Base-by-base conservation (phyloP, 1,139 yeast species). In the Lodderomyces orthopsilosis region DNA sequence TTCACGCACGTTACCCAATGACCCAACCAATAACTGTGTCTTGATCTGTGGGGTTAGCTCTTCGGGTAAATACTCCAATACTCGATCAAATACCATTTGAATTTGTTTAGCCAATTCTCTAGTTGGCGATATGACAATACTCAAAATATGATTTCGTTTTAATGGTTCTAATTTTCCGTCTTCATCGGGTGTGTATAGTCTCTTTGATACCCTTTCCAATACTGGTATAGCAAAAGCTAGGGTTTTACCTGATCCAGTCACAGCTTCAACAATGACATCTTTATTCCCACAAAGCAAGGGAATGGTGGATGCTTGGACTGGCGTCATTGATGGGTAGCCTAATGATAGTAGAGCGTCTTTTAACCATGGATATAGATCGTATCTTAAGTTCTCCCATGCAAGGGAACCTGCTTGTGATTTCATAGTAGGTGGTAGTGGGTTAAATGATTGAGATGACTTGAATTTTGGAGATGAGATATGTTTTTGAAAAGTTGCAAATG, bases 221-320 rank as follows among this genome's bases (percentile, higher is more conserved):
- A 90, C 76, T 0, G 98, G 98, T 3, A 93, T 75, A 7, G 81
- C 81, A 63, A 86, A 93, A 2, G 98, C 88, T 27, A 91, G 64
- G 0, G 98, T 93, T 60, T 93, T 93, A 7, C 98, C 98, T 0
- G 98, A 90, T 0, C 98, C 98, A 0, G 98, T 93, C 1, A 90
- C 96, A 0, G 98, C 90, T 58, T 91, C 96, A 2, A 90, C 97
- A 8, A 94, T 95, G 8, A 93, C 98, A 65, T 93, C 98, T 58
- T 93, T 93, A 56, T 91, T 86, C n/a, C 84, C 84, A 38, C 85
- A 66, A 53, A 94, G 79, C 43, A 91, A 68, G 0, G 99, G 98
- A 41, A 93, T 86, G 0, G 95, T 85, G 0, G 98, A 81, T 0
- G 98, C 98, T 60, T 93, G 99, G 0, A 93, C 98, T 0, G 99